Conservation (phyloP, 768 basidiomycete species). For the Calocybe cyanea region DNA sequence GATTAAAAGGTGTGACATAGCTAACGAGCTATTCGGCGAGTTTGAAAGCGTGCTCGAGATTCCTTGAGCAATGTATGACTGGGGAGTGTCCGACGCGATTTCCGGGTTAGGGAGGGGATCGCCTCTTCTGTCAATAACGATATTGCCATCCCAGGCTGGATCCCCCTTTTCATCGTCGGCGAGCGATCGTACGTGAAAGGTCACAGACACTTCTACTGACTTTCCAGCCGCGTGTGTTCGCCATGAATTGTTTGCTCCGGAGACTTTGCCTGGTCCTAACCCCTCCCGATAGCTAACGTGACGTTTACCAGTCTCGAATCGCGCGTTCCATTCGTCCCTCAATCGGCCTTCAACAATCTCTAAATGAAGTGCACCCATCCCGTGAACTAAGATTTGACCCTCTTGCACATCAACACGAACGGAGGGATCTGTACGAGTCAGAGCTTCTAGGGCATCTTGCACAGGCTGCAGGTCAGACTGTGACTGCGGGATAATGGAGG, state of each 20-base stretch:
- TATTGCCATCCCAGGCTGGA: conserved; percentile 72
- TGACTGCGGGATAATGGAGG: conserved; percentile 76
- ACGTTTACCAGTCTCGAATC: conserved; percentile 73
- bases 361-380: conserved; percentile 82
- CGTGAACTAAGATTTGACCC: conserved; percentile 80
- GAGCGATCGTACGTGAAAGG: conserved; percentile 53
- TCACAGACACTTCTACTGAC: conserved; percentile 43
- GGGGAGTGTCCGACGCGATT: conserved; percentile 42
- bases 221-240: conserved; percentile 62
- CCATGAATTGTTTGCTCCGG: conserved; percentile 45
- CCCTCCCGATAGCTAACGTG: conserved; percentile 81
- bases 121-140: conserved; percentile 56
- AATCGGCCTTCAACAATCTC: conserved; percentile 85
- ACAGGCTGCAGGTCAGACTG: conserved; percentile 77
- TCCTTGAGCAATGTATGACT: conserved; percentile 60
- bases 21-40: conserved; percentile 74
- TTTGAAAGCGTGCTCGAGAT: conserved; percentile 68
- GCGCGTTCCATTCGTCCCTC: conserved; percentile 72
- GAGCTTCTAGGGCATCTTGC: conserved; percentile 65
- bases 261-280: conserved; percentile 28
- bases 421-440: conserved; percentile 88
- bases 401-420: conserved; percentile 77
- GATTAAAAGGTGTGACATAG: conserved; percentile 61
- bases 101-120: conserved; percentile 51
- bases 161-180: conserved; percentile 56